These are phyloP conservation scores for Pythium brachiatum DNA, from an alignment of 352 stramenopile species.

Conservation along the genomic window DNA sequence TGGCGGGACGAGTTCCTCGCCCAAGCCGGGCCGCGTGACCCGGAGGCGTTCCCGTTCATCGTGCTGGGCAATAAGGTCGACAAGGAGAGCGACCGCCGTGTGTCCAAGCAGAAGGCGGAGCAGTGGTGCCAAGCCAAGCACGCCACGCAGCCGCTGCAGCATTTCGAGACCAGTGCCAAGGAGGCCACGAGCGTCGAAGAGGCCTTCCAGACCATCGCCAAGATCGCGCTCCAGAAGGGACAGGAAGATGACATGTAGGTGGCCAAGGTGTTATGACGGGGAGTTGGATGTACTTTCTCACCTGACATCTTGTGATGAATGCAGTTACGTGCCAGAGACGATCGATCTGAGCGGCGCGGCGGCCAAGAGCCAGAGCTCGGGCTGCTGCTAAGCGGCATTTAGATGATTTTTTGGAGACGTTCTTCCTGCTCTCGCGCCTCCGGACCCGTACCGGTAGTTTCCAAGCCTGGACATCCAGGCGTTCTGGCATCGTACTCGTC, in stretches of 20 bases:
- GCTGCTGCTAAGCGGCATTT: conserved; percentile 58
- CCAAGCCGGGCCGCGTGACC: conserved; percentile 88
- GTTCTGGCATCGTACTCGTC: too few species aligned
- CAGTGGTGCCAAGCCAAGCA: conserved; percentile 93
- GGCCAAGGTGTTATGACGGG: too few species aligned
- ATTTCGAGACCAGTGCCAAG: conserved; percentile 99
- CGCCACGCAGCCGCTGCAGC: conserved; percentile 87
- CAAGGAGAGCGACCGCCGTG: conserved; percentile 86
- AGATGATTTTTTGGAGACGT: conserved; percentile 7
- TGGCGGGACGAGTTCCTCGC: conserved; percentile 98
- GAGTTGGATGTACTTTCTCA: too few species aligned
- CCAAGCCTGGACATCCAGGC: too few species aligned
- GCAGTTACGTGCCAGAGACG: conserved; percentile 79
- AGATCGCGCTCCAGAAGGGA: conserved; percentile 83
- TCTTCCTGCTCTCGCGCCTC: not conserved
- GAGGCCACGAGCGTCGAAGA: conserved; percentile 96
- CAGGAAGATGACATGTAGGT: conserved; percentile 86
- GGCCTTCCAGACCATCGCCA: conserved; percentile 94
- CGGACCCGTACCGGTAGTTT: not conserved
- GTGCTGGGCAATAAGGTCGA: conserved; percentile 99
- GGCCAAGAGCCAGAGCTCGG: conserved; percentile 63
- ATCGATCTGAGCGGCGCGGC: conserved; percentile 78
- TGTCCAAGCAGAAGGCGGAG: conserved; percentile 88
- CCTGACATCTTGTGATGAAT: not conserved
- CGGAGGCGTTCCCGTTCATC: conserved; percentile 96